These are phyloP conservation scores for Berkeleyomyces rouxiae DNA, from an alignment of 2,329 filamentous ascomycete species.

Conservation along the genomic window DNA sequence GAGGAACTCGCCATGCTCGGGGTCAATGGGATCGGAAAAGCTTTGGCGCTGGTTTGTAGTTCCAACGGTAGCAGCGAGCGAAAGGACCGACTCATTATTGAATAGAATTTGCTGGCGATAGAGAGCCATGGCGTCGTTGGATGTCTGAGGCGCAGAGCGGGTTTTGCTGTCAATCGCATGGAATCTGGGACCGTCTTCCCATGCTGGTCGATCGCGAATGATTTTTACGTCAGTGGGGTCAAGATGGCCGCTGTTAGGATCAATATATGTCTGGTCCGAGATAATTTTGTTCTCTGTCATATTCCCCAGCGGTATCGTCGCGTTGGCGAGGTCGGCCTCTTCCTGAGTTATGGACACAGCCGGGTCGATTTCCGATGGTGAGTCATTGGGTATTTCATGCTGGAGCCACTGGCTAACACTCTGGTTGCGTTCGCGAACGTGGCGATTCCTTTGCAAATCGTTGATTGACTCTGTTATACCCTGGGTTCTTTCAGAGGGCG, in stretches of 20 bases:
- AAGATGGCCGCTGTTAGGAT: constrained; percentile 24
- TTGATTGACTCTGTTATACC: constrained; percentile 29
- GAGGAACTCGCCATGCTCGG: constrained; percentile 38
- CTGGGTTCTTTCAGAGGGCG: constrained; percentile 1
- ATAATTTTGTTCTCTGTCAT: constrained; percentile 34
- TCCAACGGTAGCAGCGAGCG: constrained; percentile 51
- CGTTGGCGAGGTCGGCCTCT: background rate
- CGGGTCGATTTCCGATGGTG: background rate
- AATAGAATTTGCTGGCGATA: constrained; percentile 33
- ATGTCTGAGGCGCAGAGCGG: constrained; percentile 24
- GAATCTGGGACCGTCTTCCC: constrained; percentile 32
- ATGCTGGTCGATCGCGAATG: constrained; percentile 27
- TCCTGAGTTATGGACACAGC: background rate
- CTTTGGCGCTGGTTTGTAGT: constrained; percentile 42
- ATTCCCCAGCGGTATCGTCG: constrained; percentile 27
- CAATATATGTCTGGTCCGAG: constrained; percentile 34
- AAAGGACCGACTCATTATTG: constrained; percentile 42
- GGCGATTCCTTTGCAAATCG: constrained; percentile 27
- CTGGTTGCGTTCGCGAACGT: constrained; percentile 30
- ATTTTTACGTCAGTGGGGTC: constrained; percentile 32
- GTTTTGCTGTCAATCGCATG: constrained; percentile 26
- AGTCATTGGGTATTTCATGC: background rate
- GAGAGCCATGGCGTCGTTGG: constrained; percentile 28
- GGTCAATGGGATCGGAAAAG: constrained; percentile 33
- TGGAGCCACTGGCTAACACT: constrained; percentile 35